A percentile compares a stretch with the other conserved stretches of the same genome.
These are phyloP conservation scores for Penicilliopsis zonata DNA, from an alignment of 495 filamentous ascomycete genomes.

Conservation along the genomic window DNA sequence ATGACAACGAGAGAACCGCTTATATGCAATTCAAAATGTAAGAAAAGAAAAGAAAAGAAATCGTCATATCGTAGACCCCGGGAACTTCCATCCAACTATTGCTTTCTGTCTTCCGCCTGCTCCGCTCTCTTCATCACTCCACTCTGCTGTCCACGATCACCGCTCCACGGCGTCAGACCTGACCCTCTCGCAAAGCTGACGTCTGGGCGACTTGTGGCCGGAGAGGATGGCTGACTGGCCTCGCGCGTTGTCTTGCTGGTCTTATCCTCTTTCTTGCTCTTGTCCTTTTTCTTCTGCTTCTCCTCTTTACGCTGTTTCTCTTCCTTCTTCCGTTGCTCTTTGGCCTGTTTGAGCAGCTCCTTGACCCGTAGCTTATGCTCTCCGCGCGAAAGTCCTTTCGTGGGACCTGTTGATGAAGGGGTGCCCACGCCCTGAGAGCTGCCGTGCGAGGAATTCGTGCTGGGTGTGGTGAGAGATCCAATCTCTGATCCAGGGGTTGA, in stretches of 20 bases:
- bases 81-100: no score
- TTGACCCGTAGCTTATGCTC: constrained; percentile 10
- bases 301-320: constrained; percentile 12
- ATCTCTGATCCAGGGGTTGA: constrained; percentile 10
- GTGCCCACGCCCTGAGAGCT: constrained; percentile 1
- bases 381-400: no score
- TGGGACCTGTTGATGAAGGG: no score
- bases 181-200: no score
- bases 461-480: constrained; percentile 12
- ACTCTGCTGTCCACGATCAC: not conserved
- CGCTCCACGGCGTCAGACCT: not conserved
- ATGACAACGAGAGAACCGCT: no score
- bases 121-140: not conserved
- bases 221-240: no score
- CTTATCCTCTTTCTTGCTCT: not conserved
- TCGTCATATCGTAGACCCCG: no score
- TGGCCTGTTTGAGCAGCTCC: constrained; percentile 8
- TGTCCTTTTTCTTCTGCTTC: not conserved
- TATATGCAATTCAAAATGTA: no score
- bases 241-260: no score
- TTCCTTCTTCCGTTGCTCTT: constrained; percentile 12
- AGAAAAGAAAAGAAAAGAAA: no score
- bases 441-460: constrained; percentile 9
- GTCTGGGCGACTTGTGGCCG: no score
- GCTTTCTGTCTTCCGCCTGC: not conserved